Evolutionary conservation across 2,329 filamentous ascomycete genomes (phyloP).

Genomic region (Pseudopithomyces maydicus): DNA sequence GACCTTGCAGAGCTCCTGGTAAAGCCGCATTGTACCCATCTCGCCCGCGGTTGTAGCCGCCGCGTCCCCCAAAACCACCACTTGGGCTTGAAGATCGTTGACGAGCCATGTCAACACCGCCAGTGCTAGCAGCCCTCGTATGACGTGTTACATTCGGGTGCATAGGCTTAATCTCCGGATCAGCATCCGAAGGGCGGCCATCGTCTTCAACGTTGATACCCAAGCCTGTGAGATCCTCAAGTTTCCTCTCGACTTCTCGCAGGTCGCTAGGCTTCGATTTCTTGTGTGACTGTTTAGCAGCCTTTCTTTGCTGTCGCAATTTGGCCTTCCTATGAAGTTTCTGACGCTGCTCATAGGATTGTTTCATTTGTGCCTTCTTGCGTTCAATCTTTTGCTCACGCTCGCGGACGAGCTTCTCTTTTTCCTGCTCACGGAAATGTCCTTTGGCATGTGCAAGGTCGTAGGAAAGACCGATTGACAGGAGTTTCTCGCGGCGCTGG

Average conservation of each 20-base stretch:
- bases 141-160: conserved; percentile 35
- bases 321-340: conserved; percentile 45
- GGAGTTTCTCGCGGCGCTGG: conserved; percentile 71
- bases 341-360: conserved; percentile 40
- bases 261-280: conserved; percentile 28
- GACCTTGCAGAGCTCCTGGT: conserved; percentile 36
- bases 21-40: conserved; percentile 41
- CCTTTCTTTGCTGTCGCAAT: conserved; percentile 46
- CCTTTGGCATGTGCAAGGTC: conserved; percentile 73
- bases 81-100: conserved; percentile 40
- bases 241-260: conserved; percentile 31
- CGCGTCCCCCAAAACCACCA: conserved; percentile 35
- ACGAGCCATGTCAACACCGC: conserved; percentile 21
- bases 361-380: conserved; percentile 45
- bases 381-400: conserved; percentile 44
- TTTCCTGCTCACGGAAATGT: conserved; percentile 58
- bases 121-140: conserved; percentile 35
- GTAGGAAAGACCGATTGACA: conserved; percentile 71
- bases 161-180: conserved; percentile 31
- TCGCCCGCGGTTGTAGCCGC: conserved; percentile 41
- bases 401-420: conserved; percentile 47
- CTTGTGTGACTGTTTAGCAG: conserved; percentile 33
- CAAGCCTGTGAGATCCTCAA: conserved; percentile 36
- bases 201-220: conserved; percentile 44
- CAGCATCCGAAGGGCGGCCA: conserved; percentile 29